These are phyloP conservation scores for Chalciporus sphaerocephalus DNA, from an alignment of 768 basidiomycete genomes.

Conservation along the genomic window DNA sequence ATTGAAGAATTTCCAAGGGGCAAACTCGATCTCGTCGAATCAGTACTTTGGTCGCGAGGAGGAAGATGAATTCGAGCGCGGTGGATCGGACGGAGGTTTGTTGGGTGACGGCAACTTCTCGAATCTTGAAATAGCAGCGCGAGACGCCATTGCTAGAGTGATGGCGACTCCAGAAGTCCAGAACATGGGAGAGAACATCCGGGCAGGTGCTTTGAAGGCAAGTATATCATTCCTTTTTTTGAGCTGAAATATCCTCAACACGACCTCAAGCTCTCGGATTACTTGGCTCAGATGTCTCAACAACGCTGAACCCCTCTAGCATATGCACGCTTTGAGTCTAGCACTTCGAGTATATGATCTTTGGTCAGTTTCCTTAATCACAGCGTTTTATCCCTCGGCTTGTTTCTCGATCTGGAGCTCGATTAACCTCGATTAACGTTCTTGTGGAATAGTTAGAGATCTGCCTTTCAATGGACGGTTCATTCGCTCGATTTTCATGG, in stretches of 20 bases:
- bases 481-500: too few relatives aligned
- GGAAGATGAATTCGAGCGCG: slow-evolving; percentile 45
- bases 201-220: slow-evolving; percentile 81
- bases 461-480: neutral
- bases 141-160: slow-evolving; percentile 69
- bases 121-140: slow-evolving; percentile 59
- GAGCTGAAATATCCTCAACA: neutral
- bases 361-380: neutral
- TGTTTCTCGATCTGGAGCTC: neutral
- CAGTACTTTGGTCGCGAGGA: slow-evolving; percentile 96
- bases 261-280: slow-evolving; percentile 51
- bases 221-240: slow-evolving; percentile 18
- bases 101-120: slow-evolving; percentile 49
- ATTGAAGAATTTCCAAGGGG: slow-evolving; percentile 82
- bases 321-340: neutral
- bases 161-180: slow-evolving; percentile 86
- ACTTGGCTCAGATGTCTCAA: slow-evolving; percentile 61
- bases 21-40: slow-evolving; percentile 89
- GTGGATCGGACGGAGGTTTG: slow-evolving; percentile 53
- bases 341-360: slow-evolving; percentile 1
- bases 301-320: slow-evolving; percentile 31
- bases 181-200: slow-evolving; percentile 73
- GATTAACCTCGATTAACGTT: neutral
- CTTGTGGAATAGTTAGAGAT: neutral
- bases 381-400: neutral